A percentile compares a stretch with the other conserved stretches of the same genome.
Evolutionary conservation across 352 stramenopile species (phyloP).

Genomic region (Elongisporangium prolatum): DNA sequence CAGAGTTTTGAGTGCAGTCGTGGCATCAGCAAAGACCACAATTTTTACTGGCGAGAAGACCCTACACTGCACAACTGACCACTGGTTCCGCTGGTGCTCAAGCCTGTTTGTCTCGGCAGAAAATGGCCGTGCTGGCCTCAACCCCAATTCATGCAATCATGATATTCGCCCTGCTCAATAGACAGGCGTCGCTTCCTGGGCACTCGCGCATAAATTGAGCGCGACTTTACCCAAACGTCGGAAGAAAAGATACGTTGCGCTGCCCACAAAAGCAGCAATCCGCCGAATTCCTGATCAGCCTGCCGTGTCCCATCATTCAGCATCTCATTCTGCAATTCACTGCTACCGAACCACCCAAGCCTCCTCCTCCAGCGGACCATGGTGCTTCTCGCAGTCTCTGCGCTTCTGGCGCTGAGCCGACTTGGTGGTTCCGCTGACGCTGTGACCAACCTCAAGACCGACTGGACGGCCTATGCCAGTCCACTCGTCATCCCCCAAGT

Average conservation of each 20-base stretch:
- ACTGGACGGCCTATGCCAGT: conserved; percentile 37
- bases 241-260: background rate
- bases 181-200: background rate
- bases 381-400: conserved; percentile 5
- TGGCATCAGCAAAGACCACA: too few relatives aligned
- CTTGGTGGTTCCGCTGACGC: conserved; percentile 4
- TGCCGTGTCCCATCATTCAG: background rate
- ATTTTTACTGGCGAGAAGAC: too few relatives aligned
- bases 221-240: background rate
- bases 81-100: too few relatives aligned
- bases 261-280: background rate
- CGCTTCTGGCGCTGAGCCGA: conserved; percentile 1
- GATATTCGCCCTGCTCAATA: background rate
- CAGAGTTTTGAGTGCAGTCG: too few relatives aligned
- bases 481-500: conserved; percentile 35
- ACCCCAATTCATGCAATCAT: background rate
- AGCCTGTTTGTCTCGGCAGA: too few relatives aligned
- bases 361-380: conserved; percentile 11
- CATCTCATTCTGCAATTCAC: background rate
- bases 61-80: too few relatives aligned
- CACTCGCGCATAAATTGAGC: background rate
- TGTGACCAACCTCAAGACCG: conserved; percentile 28
- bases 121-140: too few relatives aligned
- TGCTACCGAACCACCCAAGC: background rate
- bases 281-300: too few relatives aligned